Evolutionary conservation across 2,329 filamentous ascomycete species (phyloP).

Genomic region (Penicillium expansum): DNA sequence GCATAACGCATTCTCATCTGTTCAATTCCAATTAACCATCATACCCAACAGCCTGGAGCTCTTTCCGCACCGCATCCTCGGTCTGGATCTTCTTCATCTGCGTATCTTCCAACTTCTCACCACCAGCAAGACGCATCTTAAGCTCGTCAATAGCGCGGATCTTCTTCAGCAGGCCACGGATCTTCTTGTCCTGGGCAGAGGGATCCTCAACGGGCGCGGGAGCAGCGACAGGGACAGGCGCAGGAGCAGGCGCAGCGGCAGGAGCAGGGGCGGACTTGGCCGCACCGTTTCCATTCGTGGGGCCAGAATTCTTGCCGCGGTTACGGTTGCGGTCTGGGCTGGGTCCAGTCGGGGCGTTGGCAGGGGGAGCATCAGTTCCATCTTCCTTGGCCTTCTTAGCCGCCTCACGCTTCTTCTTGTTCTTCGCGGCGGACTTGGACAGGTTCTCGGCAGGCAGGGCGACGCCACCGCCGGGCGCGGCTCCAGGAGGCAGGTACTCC

Average conservation of each 20-base stretch:
- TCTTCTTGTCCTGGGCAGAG: slow-evolving; percentile 85
- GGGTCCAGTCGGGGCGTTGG: slow-evolving; percentile 24
- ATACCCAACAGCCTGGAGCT: slow-evolving; percentile 65
- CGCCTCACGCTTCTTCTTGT: slow-evolving; percentile 96
- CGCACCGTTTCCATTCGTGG: slow-evolving; percentile 35
- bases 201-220: slow-evolving; percentile 48
- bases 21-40: slow-evolving; percentile 28
- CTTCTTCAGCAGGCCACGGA: slow-evolving; percentile 92
- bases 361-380: slow-evolving; percentile 40
- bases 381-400: slow-evolving; percentile 82
- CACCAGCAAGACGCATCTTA: slow-evolving; percentile 91
- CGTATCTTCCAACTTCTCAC: slow-evolving; percentile 96
- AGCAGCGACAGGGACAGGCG: slow-evolving; percentile 29
- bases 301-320: slow-evolving; percentile 33
- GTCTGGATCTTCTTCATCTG: slow-evolving; percentile 98
- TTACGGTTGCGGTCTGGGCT: slow-evolving; percentile 62
- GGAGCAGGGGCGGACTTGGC: slow-evolving; percentile 30
- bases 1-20: neutral
- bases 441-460: slow-evolving; percentile 67
- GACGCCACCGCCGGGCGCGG: slow-evolving; percentile 64
- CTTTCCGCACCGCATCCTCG: slow-evolving; percentile 77
- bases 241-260: slow-evolving; percentile 24
- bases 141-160: slow-evolving; percentile 95
- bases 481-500: slow-evolving; percentile 63
- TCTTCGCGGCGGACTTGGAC: slow-evolving; percentile 84